Percentiles rank a stretch among this genome's conserved stretches.
phyloP scores from a whole-genome alignment of 2,329 filamentous ascomycete genomes.

The Stagonosporopsis rhizophila region DNA sequence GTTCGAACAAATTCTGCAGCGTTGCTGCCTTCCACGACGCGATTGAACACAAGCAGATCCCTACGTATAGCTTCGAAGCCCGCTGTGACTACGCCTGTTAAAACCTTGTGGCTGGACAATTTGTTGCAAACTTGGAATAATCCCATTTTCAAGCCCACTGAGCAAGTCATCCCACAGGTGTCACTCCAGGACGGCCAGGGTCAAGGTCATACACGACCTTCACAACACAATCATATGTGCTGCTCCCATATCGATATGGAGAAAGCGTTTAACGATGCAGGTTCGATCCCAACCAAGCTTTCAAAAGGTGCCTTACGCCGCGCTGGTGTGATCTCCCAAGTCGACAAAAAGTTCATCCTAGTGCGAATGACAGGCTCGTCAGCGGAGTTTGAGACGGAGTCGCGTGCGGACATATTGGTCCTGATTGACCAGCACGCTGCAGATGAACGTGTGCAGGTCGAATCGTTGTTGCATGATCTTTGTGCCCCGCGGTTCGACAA shows the following conservation, averaged over 20 bases:
- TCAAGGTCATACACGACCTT: constrained; percentile 14
- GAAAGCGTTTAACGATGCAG: constrained; percentile 37
- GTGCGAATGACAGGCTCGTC: constrained; percentile 59
- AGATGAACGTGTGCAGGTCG: constrained; percentile 84
- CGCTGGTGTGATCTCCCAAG: constrained; percentile 77
- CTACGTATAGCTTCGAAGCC: constrained; percentile 41
- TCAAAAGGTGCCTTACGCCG: constrained; percentile 61
- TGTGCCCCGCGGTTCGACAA: constrained; percentile 46
- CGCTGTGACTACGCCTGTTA: constrained; percentile 11
- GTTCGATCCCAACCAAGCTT: constrained; percentile 51
- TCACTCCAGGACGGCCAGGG: constrained; percentile 21
- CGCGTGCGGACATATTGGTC: constrained; percentile 61
- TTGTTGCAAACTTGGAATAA: constrained; percentile 75
- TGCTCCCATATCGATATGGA: constrained; percentile 23
- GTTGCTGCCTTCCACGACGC: constrained; percentile 5
- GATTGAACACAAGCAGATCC: constrained; percentile 35
- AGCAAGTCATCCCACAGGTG: constrained; percentile 53
- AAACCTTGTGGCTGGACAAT: constrained; percentile 63
- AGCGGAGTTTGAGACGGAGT: constrained; percentile 1
- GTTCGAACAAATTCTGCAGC: constrained; percentile 14
- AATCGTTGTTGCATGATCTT: constrained; percentile 70
- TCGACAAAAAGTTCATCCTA: constrained; percentile 90
- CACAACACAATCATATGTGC: constrained; percentile 8
- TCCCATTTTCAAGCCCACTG: constrained; percentile 69
- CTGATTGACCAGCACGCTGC: constrained; percentile 94